Evolutionary conservation across 345 rosid genomes (phyloP).

Genomic region (Arabidopsis suecica): DNA sequence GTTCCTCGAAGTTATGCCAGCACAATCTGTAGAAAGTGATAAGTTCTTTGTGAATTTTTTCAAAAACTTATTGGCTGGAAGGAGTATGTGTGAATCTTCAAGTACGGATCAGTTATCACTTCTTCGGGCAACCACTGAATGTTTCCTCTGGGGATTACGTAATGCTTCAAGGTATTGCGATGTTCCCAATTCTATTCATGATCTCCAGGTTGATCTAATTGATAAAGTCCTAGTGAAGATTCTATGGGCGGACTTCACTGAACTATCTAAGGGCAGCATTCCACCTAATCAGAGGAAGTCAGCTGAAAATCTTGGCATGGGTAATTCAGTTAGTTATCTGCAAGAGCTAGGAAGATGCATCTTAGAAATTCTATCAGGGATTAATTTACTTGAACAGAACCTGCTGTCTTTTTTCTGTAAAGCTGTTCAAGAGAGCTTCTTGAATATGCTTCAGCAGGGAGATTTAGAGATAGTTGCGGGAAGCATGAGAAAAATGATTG

Average conservation of each 20-base stretch:
- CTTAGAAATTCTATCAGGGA: constrained; percentile 69
- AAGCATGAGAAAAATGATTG: constrained; percentile 56
- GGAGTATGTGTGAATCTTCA: constrained; percentile 60
- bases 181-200: constrained; percentile 52
- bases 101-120: constrained; percentile 59
- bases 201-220: constrained; percentile 60
- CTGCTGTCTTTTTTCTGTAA: constrained; percentile 60
- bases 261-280: constrained; percentile 42
- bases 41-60: constrained; percentile 75
- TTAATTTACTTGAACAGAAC: constrained; percentile 55
- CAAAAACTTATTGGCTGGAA: constrained; percentile 81
- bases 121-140: constrained; percentile 73
- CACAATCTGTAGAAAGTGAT: constrained; percentile 61
- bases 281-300: constrained; percentile 46
- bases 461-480: constrained; percentile 46
- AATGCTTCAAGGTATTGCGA: constrained; percentile 76
- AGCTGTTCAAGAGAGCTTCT: constrained; percentile 65
- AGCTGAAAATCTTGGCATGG: constrained; percentile 46
- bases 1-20: constrained; percentile 72
- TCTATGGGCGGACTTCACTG: constrained; percentile 74
- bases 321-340: constrained; percentile 50
- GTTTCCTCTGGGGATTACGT: constrained; percentile 81
- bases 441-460: constrained; percentile 55
- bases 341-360: constrained; percentile 87
- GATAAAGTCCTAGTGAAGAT: constrained; percentile 71